These are phyloP conservation scores for Penicillium psychrosexuale DNA, from an alignment of 2,329 filamentous ascomycete species.

Conservation along the genomic window DNA sequence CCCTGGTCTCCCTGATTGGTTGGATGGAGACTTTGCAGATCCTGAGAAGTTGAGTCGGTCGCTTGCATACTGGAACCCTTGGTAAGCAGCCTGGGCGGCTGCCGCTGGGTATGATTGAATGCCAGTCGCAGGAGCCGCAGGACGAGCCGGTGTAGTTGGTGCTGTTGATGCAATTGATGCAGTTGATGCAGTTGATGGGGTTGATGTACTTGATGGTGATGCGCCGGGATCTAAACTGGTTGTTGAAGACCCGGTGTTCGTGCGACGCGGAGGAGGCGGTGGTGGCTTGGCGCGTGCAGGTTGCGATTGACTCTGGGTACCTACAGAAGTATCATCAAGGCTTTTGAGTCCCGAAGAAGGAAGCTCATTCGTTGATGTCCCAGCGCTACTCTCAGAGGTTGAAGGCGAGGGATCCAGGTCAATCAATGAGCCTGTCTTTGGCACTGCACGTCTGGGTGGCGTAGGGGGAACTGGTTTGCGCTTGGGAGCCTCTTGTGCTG, in stretches of 20 bases:
- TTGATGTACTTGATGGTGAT: too few relatives aligned
- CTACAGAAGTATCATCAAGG: slow-evolving; percentile 1
- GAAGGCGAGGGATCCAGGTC: slow-evolving; percentile 20
- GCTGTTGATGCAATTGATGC: slow-evolving; percentile 1
- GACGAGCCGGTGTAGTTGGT: slow-evolving; percentile 6
- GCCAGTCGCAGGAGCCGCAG: slow-evolving; percentile 11
- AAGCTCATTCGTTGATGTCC: slow-evolving; percentile 7
- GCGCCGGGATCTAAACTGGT: slow-evolving; percentile 7
- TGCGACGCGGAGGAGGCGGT: slow-evolving; percentile 33
- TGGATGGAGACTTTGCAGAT: slow-evolving; percentile 24
- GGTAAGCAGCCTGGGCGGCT: slow-evolving; percentile 27
- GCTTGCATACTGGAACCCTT: slow-evolving; percentile 33
- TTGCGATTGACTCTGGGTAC: slow-evolving; percentile 4
- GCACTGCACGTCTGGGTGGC: slow-evolving; percentile 33
- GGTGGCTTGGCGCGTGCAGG: slow-evolving; percentile 25
- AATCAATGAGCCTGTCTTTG: slow-evolving; percentile 18
- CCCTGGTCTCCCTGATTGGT: slow-evolving; percentile 11
- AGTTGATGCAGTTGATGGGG: slow-evolving; percentile 12
- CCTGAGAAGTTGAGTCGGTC: slow-evolving; percentile 26
- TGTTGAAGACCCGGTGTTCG: slow-evolving; percentile 28
- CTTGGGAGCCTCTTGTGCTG: slow-evolving; percentile 25
- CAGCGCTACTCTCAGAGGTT: slow-evolving; percentile 28
- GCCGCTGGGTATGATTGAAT: slow-evolving; percentile 28
- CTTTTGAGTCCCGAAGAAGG: slow-evolving; percentile 5
- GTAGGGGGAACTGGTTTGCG: slow-evolving; percentile 39